Percentiles rank a stretch among this genome's conserved stretches.
phyloP scores from a whole-genome alignment of 768 basidiomycete species.

The Naganishia friedmannii region DNA sequence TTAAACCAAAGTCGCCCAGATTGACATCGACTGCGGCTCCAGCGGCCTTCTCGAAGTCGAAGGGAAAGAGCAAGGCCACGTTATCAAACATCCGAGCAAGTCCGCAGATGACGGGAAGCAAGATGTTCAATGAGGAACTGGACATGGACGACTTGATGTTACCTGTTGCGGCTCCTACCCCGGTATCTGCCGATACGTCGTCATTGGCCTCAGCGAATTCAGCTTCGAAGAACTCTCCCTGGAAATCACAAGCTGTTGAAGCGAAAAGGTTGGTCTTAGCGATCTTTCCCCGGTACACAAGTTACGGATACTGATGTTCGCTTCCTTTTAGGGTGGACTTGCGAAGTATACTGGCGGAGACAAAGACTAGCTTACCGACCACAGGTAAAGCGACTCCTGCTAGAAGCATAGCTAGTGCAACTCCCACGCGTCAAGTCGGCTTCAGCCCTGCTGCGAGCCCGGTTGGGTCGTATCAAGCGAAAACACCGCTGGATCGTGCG shows the following conservation, averaged over 20 bases:
- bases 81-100: constrained; percentile 37
- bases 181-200: constrained; percentile 39
- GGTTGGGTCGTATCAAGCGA: constrained; percentile 7
- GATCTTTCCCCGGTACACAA: not conserved
- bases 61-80: constrained; percentile 26
- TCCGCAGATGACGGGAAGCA: constrained; percentile 46
- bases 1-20: constrained; percentile 43
- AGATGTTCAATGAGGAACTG: constrained; percentile 68
- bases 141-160: constrained; percentile 67
- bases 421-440: constrained; percentile 11
- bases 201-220: constrained; percentile 33
- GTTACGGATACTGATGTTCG: not conserved
- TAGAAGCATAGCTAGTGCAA: not conserved
- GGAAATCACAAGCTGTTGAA: constrained; percentile 36
- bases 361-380: constrained; percentile 50
- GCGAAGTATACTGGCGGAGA: constrained; percentile 80
- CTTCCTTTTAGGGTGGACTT: constrained; percentile 65
- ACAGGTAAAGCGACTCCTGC: constrained; percentile 14
- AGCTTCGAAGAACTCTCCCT: constrained; percentile 50
- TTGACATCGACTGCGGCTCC: constrained; percentile 43
- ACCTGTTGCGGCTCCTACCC: constrained; percentile 39
- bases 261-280: constrained; percentile 41
- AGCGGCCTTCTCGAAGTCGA: constrained; percentile 35
- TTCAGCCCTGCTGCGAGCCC: constrained; percentile 16
- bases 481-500: constrained; percentile 1